phyloP scores from a whole-genome alignment of 176 grass and related monocot species.

The Triticum timopheevii region DNA sequence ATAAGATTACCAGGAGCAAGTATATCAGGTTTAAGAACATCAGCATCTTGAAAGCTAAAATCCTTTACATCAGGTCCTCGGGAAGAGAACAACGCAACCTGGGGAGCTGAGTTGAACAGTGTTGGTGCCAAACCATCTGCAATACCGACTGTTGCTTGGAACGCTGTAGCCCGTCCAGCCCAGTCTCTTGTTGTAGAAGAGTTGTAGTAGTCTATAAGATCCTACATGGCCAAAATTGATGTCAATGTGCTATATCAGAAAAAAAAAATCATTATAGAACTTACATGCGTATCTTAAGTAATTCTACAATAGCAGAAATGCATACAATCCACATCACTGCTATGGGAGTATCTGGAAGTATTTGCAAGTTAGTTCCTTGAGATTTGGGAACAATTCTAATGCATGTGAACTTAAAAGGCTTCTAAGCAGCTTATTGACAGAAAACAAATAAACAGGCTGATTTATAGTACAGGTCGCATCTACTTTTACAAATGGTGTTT shows the following conservation, averaged over 20 bases:
- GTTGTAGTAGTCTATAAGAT: constrained; percentile 97
- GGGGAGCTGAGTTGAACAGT: constrained; percentile 90
- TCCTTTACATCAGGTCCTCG: constrained; percentile 97
- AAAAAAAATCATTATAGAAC: constrained; percentile 7
- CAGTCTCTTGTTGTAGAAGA: constrained; percentile 89
- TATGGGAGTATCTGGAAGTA: not conserved
- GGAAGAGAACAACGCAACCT: constrained; percentile 95
- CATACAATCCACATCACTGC: not conserved
- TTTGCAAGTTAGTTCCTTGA: not conserved
- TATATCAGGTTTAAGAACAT: constrained; percentile 96
- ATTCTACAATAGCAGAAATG: constrained; percentile 6
- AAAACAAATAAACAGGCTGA: not conserved
- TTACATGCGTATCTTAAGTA: not conserved
- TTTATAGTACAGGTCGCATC: not conserved
- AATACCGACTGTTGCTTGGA: constrained; percentile 79
- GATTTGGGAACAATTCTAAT: not conserved
- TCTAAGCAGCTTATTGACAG: not conserved
- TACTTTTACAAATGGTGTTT: not conserved
- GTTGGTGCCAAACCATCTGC: constrained; percentile 89
- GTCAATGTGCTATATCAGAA: constrained; percentile 15
- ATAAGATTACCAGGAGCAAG: constrained; percentile 94
- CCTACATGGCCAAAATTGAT: constrained; percentile 48
- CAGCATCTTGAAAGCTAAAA: constrained; percentile 99
- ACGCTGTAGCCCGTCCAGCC: constrained; percentile 73
- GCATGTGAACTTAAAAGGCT: not conserved